These are phyloP conservation scores for Eutrema japonicum DNA, from an alignment of 345 rosid genomes.

Conservation along the genomic window DNA sequence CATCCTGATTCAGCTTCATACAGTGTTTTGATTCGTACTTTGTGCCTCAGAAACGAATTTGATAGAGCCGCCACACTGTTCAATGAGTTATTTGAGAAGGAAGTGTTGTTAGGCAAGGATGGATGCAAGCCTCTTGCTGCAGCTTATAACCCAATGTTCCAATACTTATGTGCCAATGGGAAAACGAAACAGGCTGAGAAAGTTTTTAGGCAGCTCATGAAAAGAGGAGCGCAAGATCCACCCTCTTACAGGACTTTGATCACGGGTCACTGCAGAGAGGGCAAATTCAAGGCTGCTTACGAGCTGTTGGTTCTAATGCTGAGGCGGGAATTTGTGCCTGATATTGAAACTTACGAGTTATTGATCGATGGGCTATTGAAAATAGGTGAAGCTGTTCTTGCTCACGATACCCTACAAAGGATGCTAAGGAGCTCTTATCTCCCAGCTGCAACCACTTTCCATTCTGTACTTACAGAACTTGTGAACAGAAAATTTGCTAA, in stretches of 20 bases:
- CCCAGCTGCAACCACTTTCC: constrained; percentile 64
- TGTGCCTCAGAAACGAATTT: constrained; percentile 64
- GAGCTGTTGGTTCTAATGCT: constrained; percentile 75
- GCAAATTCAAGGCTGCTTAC: constrained; percentile 58
- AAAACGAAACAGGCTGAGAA: constrained; percentile 69
- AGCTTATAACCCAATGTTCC: constrained; percentile 75
- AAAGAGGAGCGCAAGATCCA: constrained; percentile 83
- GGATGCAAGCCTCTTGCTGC: constrained; percentile 77
- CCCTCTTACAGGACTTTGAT: constrained; percentile 67
- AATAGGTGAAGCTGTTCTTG: constrained; percentile 64
- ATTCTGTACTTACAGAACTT: constrained; percentile 63
- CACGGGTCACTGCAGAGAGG: constrained; percentile 77
- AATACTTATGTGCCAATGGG: constrained; percentile 70
- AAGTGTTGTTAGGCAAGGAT: constrained; percentile 49
- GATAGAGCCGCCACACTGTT: constrained; percentile 67
- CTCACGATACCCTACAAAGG: constrained; percentile 59
- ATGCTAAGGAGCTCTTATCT: constrained; percentile 75
- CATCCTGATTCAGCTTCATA: constrained; percentile 80
- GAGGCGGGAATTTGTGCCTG: constrained; percentile 68
- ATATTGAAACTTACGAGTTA: constrained; percentile 57
- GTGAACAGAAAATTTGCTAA: constrained; percentile 50
- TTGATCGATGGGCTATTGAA: constrained; percentile 65
- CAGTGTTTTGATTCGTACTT: constrained; percentile 66
- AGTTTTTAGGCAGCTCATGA: constrained; percentile 81
- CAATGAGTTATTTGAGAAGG: constrained; percentile 58